Conservation (phyloP, 495 filamentous ascomycete genomes). For the Parathielavia hyrcaniae region DNA sequence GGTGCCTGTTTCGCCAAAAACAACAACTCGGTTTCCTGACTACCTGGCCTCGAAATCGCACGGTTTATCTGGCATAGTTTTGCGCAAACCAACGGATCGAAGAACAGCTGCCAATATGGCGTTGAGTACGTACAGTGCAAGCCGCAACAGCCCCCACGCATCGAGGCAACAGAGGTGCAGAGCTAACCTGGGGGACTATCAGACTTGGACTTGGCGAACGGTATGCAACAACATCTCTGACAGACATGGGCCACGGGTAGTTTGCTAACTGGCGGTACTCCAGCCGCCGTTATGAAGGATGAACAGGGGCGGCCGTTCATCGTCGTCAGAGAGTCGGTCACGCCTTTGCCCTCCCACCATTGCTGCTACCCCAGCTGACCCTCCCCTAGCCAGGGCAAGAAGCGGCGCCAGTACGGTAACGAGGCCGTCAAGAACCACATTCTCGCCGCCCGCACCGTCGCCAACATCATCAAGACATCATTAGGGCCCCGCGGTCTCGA, state of each 20-base stretch:
- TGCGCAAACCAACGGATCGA: slow-evolving; percentile 1
- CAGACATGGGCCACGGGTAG: background rate
- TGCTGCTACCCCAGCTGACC: slow-evolving; percentile 15
- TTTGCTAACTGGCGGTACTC: slow-evolving; percentile 15
- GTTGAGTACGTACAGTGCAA: slow-evolving; percentile 35
- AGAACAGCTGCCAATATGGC: slow-evolving; percentile 39
- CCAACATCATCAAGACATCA: slow-evolving; percentile 95
- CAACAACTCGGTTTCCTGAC: slow-evolving; percentile 3
- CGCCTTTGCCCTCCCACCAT: slow-evolving; percentile 9
- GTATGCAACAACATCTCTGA: slow-evolving; percentile 29
- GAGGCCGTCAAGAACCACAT: slow-evolving; percentile 98
- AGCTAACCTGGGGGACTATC: slow-evolving; percentile 27
- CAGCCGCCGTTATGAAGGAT: slow-evolving; percentile 62
- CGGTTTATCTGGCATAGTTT: slow-evolving; percentile 5
- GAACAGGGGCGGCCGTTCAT: slow-evolving; percentile 97
- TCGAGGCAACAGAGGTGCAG: background rate
- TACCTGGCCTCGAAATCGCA: slow-evolving; percentile 8
- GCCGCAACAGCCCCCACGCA: slow-evolving; percentile 8
- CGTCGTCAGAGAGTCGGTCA: slow-evolving; percentile 90
- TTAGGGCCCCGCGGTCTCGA: slow-evolving; percentile 93
- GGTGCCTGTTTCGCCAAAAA: slow-evolving; percentile 15
- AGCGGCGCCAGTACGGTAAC: slow-evolving; percentile 92
- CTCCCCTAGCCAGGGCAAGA: slow-evolving; percentile 77
- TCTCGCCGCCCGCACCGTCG: slow-evolving; percentile 88
- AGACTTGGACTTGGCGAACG: slow-evolving; percentile 50